A percentile compares a stretch with the other conserved stretches of the same genome.
These are phyloP conservation scores for Prunus yedoensis DNA, from an alignment of 331 rosid species.

Conservation along the genomic window DNA sequence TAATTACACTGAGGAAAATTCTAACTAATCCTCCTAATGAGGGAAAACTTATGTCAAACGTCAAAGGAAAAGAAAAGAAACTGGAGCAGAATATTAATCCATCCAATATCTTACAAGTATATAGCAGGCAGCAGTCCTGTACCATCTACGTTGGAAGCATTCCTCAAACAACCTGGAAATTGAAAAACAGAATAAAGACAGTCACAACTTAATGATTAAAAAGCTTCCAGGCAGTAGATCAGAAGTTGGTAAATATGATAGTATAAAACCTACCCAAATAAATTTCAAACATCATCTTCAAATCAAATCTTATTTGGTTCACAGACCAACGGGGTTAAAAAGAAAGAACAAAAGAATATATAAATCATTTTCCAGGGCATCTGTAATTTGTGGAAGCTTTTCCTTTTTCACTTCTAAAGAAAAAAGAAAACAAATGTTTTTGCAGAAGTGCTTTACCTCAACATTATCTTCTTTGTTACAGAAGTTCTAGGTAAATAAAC, in stretches of 20 bases:
- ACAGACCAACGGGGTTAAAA: neutral
- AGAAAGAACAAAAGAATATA: neutral
- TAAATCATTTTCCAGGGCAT: neutral
- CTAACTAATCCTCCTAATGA: neutral
- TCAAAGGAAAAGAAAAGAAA: constrained; percentile 14
- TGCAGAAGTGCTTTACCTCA: no score
- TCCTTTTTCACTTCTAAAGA: neutral
- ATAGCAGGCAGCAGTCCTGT: constrained; percentile 95
- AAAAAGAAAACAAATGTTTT: neutral
- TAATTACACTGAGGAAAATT: neutral
- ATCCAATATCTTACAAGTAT: constrained; percentile 60
- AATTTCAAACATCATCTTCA: neutral
- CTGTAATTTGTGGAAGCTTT: neutral
- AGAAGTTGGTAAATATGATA: neutral
- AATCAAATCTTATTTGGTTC: neutral
- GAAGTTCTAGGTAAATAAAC: constrained; percentile 13
- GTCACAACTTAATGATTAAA: neutral
- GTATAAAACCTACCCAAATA: constrained; percentile 7
- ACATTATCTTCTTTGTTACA: neutral
- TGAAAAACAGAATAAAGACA: constrained; percentile 5
- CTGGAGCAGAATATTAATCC: constrained; percentile 3
- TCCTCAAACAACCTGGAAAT: constrained; percentile 86
- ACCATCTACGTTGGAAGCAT: constrained; percentile 98
- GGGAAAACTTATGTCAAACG: neutral
- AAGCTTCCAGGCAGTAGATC: neutral